Percentiles rank a stretch among this genome's conserved stretches.
phyloP scores from a whole-genome alignment of 805 yeast genomes.

The Candida palmyrensis region DNA sequence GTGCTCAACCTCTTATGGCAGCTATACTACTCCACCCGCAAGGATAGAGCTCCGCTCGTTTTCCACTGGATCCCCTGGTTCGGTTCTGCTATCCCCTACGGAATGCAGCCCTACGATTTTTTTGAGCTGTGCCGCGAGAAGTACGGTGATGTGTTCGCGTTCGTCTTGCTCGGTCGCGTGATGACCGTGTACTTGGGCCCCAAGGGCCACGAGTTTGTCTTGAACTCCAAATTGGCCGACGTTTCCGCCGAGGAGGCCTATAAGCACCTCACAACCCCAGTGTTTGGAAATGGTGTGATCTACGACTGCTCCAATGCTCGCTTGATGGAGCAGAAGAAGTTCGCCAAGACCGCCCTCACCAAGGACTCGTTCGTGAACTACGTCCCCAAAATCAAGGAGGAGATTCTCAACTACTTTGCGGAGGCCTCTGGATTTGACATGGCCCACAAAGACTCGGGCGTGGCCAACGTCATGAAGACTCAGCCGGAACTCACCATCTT shows the following conservation, averaged over 20 bases:
- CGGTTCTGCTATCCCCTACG: constrained; percentile 85
- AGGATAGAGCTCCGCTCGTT: constrained; percentile 84
- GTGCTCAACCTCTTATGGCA: constrained; percentile 64
- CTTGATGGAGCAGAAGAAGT: constrained; percentile 97
- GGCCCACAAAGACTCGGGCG: constrained; percentile 36
- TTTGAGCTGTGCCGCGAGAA: constrained; percentile 72
- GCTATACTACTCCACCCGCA: constrained; percentile 61
- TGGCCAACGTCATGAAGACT: constrained; percentile 64
- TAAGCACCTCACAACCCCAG: constrained; percentile 97
- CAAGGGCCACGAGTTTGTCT: constrained; percentile 93
- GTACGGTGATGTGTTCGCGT: constrained; percentile 91
- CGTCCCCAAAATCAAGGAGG: constrained; percentile 85
- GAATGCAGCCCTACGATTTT: constrained; percentile 90
- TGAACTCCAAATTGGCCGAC: constrained; percentile 82
- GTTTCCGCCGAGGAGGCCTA: constrained; percentile 97
- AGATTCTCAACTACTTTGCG: constrained; percentile 62
- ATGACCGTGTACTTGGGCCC: constrained; percentile 98
- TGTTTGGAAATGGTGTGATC: constrained; percentile 94
- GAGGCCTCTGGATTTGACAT: constrained; percentile 45
- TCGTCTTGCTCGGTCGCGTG: constrained; percentile 79
- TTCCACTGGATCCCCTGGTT: constrained; percentile 94
- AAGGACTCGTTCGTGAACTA: constrained; percentile 76
- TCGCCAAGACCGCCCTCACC: constrained; percentile 85
- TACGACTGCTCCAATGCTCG: constrained; percentile 93
- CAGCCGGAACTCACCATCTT: constrained; percentile 96